Evolutionary conservation across 2,329 filamentous ascomycete species (phyloP), one percentile per base, ranked within the genome.

Genomic region (Aspergillus puulaauensis): DNA sequence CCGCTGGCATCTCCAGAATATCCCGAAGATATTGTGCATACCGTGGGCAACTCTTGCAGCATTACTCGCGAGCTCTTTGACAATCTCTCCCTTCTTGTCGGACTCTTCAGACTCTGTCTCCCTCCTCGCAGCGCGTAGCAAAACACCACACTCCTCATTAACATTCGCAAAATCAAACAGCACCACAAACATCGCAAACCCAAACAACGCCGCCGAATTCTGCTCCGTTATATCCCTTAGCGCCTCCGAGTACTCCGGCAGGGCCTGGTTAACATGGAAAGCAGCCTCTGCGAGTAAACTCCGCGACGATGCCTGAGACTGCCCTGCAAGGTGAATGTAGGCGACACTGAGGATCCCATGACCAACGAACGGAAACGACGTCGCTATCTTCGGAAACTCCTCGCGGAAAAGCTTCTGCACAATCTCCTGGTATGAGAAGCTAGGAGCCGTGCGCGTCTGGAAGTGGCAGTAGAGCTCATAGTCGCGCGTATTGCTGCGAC

Each of bases 1-100:
- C 24, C 43, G 33, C 27, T 51, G 54, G 19, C 40, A 56, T n/a
- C 47, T 9, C 54, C 47, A 56, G 40, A 56, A 56, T 5, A 56
- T 56, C 1, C 27, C 19, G 14, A 56, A 56, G 40, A 51, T 51
- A n/a, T 51, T 45, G 2, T 56, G 46, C 6, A 51, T 37, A 3
- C 45, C 45, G 2, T 37, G 54, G 1, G 31, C 27, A 15, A 56
- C 17, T 19, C 47, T 40, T 11, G 47, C 54, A 3, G 41, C 54
- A 17, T 31, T 33, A 2, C 6, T 45, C 5, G 45, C 53, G 4
- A 54, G 17, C 6, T 15, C 39, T 35, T 14, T 41, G 8, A 17
- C 9, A 4, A 35, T 31, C 4, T 49, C 27, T 12, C 1, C 12
- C 11, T 7, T 15, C 17, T 11, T 23, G 27, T 9, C 8, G 7